Percentiles rank a stretch among this genome's conserved stretches.
Conservation (phyloP, 1,139 yeast genomes). For the Saccharomyces hybrid region DNA sequence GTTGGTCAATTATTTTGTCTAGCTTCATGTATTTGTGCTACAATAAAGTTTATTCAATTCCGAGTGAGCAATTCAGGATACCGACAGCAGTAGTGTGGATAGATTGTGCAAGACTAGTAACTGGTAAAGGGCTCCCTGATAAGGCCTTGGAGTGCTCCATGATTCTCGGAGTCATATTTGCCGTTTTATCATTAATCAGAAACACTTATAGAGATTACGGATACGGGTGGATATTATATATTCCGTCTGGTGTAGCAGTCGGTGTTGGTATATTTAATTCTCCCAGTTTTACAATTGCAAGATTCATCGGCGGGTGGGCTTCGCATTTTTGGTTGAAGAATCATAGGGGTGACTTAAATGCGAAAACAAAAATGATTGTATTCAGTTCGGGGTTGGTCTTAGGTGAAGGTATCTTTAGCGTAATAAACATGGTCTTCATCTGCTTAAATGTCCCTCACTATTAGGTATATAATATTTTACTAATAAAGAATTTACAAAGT, state of each 20-base stretch:
- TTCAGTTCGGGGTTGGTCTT: constrained; percentile 86
- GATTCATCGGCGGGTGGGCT: constrained; percentile 83
- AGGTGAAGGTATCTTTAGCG: constrained; percentile 89
- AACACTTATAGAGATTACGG: constrained; percentile 41
- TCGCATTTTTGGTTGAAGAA: constrained; percentile 52
- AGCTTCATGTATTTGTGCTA: constrained; percentile 77
- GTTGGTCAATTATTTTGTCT: constrained; percentile 73
- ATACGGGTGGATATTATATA: constrained; percentile 38
- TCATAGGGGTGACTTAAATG: constrained; percentile 33
- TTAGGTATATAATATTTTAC: constrained; percentile 15
- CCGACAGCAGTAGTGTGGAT: constrained; percentile 98
- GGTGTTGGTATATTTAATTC: constrained; percentile 94
- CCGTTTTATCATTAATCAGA: constrained; percentile 56
- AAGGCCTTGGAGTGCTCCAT: constrained; percentile 61
- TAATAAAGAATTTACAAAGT: neutral
- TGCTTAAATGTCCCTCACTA: constrained; percentile 48
- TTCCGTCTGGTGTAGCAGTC: constrained; percentile 92
- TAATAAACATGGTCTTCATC: constrained; percentile 70
- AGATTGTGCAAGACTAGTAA: constrained; percentile 87
- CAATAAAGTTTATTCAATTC: constrained; percentile 74
- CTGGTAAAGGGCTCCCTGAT: constrained; percentile 86
- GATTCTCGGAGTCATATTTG: constrained; percentile 62
- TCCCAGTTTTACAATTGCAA: constrained; percentile 87
- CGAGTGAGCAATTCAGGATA: constrained; percentile 69
- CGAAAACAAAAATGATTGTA: constrained; percentile 66